Conservation (phyloP, 2,329 filamentous ascomycete species). For the Cladosporium sp. region DNA sequence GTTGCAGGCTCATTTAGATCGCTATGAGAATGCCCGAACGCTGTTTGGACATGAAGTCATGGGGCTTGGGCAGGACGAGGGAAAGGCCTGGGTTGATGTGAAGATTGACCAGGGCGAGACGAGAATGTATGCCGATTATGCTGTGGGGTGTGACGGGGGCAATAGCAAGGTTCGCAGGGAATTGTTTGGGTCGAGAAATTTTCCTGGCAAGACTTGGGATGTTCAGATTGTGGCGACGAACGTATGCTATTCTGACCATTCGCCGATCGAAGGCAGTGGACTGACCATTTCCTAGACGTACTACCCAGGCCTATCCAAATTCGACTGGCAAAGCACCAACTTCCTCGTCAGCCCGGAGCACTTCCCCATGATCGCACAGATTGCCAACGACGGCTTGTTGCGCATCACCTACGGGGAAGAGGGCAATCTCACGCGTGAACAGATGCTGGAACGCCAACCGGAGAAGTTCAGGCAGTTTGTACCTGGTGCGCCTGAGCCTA, state of each 20-base stretch:
- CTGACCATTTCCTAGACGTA: constrained; percentile 9
- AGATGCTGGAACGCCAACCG: constrained; percentile 21
- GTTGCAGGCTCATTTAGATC: constrained; percentile 17
- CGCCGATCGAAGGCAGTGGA: too few relatives aligned
- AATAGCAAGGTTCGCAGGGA: constrained; percentile 18
- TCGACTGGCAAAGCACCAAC: constrained; percentile 37
- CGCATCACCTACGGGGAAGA: constrained; percentile 39
- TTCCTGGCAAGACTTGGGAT: constrained; percentile 20
- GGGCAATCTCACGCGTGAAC: constrained; percentile 22
- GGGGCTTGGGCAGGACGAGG: constrained; percentile 19
- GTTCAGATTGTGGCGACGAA: constrained; percentile 37
- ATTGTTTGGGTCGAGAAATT: constrained; percentile 17
- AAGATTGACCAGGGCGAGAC: constrained; percentile 16
- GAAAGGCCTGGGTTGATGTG: constrained; percentile 20
- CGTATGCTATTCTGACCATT: too few relatives aligned
- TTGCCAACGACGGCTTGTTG: constrained; percentile 33
- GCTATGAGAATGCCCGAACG: constrained; percentile 15
- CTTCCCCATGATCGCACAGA: constrained; percentile 28
- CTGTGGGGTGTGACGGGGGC: constrained; percentile 23
- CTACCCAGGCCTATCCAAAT: constrained; percentile 32
- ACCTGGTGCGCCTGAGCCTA: constrained; percentile 22
- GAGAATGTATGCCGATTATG: constrained; percentile 18
- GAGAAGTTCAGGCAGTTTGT: constrained; percentile 24
- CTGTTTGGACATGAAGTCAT: constrained; percentile 17
- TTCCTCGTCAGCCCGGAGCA: constrained; percentile 36